phyloP scores from a whole-genome alignment of 306 rosid species.

The Alnus glutinosa region DNA sequence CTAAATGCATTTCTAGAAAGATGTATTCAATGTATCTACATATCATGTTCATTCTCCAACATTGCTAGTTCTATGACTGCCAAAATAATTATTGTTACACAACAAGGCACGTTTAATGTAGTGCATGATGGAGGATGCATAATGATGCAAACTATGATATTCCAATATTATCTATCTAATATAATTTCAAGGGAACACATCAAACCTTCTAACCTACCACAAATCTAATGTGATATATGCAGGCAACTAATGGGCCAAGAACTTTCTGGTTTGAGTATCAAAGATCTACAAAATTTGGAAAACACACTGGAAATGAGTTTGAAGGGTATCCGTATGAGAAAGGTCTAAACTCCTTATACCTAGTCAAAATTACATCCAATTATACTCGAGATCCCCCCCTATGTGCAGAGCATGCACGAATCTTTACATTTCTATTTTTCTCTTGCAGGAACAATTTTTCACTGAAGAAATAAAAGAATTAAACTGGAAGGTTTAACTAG shows the following conservation, averaged over 20 bases:
- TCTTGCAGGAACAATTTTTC: conserved; percentile 54
- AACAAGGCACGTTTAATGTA: neutral
- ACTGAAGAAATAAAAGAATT: conserved; percentile 53
- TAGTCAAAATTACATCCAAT: neutral
- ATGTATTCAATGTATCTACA: too few relatives aligned
- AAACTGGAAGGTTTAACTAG: conserved; percentile 43
- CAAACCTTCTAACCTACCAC: conserved; percentile 6
- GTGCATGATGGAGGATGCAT: neutral
- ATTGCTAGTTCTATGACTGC: too few relatives aligned
- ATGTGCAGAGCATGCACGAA: neutral
- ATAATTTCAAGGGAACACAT: neutral
- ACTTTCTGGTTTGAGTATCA: conserved; percentile 55
- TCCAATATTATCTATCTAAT: too few relatives aligned
- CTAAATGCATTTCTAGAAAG: too few relatives aligned
- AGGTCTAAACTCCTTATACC: conserved; percentile 43
- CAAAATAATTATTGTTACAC: too few relatives aligned
- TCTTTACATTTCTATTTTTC: conserved; percentile 19
- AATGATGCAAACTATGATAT: too few relatives aligned
- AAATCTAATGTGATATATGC: conserved; percentile 20
- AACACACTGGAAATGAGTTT: conserved; percentile 69
- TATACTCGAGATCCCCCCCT: conserved; percentile 7
- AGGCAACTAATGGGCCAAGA: conserved; percentile 86
- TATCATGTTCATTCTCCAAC: too few relatives aligned
- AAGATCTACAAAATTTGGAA: conserved; percentile 72
- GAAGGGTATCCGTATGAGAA: conserved; percentile 59